Conservation (phyloP, 768 basidiomycete genomes). For the Podaxis pistillaris region DNA sequence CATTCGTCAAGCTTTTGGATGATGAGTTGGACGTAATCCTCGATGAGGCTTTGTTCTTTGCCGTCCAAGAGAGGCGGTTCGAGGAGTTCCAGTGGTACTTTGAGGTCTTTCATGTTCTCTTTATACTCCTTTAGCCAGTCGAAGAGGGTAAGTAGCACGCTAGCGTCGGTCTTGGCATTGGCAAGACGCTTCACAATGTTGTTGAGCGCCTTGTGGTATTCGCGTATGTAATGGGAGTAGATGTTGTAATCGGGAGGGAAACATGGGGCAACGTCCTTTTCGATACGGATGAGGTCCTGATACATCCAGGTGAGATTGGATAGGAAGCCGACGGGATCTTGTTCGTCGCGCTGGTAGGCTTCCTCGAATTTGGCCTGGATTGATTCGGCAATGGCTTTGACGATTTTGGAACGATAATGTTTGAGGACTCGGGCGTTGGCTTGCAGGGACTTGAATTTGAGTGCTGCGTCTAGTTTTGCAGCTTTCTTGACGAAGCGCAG, state of each 20-base stretch:
- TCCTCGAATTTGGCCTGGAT: slow-evolving; percentile 70
- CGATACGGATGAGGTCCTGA: slow-evolving; percentile 91
- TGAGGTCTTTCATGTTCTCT: slow-evolving; percentile 91
- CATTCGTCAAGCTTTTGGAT: slow-evolving; percentile 96
- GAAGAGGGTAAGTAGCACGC: slow-evolving; percentile 78
- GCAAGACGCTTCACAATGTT: slow-evolving; percentile 68
- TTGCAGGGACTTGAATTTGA: slow-evolving; percentile 91
- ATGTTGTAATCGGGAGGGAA: slow-evolving; percentile 95
- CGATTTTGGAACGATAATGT: slow-evolving; percentile 90
- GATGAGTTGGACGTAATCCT: slow-evolving; percentile 93
- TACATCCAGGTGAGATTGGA: slow-evolving; percentile 87
- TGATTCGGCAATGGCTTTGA: slow-evolving; percentile 75
- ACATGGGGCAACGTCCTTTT: slow-evolving; percentile 84
- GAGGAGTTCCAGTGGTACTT: slow-evolving; percentile 75
- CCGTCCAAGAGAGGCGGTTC: slow-evolving; percentile 93
- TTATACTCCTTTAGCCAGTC: slow-evolving; percentile 97
- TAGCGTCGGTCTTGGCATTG: slow-evolving; percentile 81
- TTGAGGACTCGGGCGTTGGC: slow-evolving; percentile 92
- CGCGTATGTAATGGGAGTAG: slow-evolving; percentile 75
- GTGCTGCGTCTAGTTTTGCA: slow-evolving; percentile 88
- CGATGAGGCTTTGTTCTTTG: slow-evolving; percentile 89
- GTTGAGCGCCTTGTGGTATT: slow-evolving; percentile 88
- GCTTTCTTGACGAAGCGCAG: slow-evolving; percentile 94
- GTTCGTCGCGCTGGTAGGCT: slow-evolving; percentile 59
- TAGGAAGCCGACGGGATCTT: slow-evolving; percentile 71